Evolutionary conservation across 2,329 filamentous ascomycete species (phyloP).

Genomic region (Fusarium pseudoanthophilum): DNA sequence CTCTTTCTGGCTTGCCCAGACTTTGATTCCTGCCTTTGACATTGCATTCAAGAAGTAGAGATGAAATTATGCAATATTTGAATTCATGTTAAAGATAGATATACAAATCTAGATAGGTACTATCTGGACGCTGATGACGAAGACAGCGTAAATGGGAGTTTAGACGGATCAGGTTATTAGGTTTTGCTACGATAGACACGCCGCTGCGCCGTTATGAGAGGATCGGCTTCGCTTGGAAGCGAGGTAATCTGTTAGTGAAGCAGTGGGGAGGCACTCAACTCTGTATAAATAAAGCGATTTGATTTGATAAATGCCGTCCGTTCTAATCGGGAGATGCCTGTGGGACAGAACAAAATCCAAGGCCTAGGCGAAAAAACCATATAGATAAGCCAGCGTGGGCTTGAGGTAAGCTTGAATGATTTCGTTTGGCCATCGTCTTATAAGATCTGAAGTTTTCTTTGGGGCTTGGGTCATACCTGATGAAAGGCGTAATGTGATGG

Average conservation of each 20-base stretch:
- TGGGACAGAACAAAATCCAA: neutral
- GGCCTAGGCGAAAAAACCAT: neutral
- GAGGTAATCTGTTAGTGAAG: constrained; percentile 13
- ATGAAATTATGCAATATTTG: constrained; percentile 1
- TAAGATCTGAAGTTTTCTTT: neutral
- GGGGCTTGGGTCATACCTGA: neutral
- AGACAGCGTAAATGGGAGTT: constrained; percentile 29
- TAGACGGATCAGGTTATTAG: constrained; percentile 38
- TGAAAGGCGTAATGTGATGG: constrained; percentile 13
- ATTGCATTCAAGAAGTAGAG: constrained; percentile 51
- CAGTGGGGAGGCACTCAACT: constrained; percentile 42
- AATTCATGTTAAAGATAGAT: constrained; percentile 26
- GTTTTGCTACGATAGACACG: constrained; percentile 41
- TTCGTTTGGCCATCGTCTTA: neutral
- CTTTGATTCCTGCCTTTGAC: constrained; percentile 92
- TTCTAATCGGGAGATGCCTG: neutral
- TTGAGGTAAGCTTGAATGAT: neutral
- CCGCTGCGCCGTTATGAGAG: constrained; percentile 23
- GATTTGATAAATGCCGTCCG: constrained; percentile 38
- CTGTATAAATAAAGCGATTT: constrained; percentile 47
- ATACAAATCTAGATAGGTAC: constrained; percentile 30
- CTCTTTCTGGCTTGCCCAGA: constrained; percentile 99
- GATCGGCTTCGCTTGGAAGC: constrained; percentile 21
- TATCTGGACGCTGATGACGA: constrained; percentile 17
- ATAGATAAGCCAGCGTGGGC: neutral